Percentiles rank a stretch among this genome's conserved stretches.
Conservation (phyloP, 2,329 filamentous ascomycete genomes). For the Fusarium sp. region DNA sequence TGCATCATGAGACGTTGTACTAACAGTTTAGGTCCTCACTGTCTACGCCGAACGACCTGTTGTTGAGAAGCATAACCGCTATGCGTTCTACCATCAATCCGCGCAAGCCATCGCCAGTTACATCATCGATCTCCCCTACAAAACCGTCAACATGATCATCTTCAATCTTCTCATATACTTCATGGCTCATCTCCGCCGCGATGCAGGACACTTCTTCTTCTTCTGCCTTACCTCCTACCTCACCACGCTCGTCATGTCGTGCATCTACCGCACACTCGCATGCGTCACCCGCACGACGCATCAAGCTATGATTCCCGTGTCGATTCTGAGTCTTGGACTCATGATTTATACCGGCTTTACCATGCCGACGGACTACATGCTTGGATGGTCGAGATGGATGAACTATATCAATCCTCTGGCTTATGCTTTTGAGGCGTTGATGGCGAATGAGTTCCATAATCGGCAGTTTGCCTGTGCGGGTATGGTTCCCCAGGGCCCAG, state of each 20-base stretch:
- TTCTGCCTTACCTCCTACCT: constrained; percentile 56
- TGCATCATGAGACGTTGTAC: accelerated
- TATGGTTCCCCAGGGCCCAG: constrained; percentile 53
- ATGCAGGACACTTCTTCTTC: constrained; percentile 70
- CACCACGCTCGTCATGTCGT: constrained; percentile 44
- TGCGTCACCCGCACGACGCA: constrained; percentile 43
- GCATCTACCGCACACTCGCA: constrained; percentile 44
- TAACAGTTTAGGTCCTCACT: constrained; percentile 31
- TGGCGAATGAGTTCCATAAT: constrained; percentile 53
- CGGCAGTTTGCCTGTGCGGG: constrained; percentile 64
- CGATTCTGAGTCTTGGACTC: constrained; percentile 60
- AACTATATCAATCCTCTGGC: constrained; percentile 71
- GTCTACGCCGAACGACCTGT: constrained; percentile 47
- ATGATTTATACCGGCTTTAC: constrained; percentile 58
- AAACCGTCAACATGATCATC: constrained; percentile 40
- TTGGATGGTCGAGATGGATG: constrained; percentile 63
- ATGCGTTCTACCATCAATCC: constrained; percentile 49
- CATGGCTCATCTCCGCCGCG: constrained; percentile 69
- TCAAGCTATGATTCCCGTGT: constrained; percentile 60
- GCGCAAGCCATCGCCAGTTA: constrained; percentile 44
- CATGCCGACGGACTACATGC: constrained; percentile 41
- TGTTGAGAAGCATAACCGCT: constrained; percentile 49
- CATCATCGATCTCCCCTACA: constrained; percentile 40
- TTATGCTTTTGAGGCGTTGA: constrained; percentile 55
- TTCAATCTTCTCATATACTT: constrained; percentile 65